Base-by-base conservation (phyloP, 2,329 filamentous ascomycete genomes). In the Verticillium zaregamsianum region DNA sequence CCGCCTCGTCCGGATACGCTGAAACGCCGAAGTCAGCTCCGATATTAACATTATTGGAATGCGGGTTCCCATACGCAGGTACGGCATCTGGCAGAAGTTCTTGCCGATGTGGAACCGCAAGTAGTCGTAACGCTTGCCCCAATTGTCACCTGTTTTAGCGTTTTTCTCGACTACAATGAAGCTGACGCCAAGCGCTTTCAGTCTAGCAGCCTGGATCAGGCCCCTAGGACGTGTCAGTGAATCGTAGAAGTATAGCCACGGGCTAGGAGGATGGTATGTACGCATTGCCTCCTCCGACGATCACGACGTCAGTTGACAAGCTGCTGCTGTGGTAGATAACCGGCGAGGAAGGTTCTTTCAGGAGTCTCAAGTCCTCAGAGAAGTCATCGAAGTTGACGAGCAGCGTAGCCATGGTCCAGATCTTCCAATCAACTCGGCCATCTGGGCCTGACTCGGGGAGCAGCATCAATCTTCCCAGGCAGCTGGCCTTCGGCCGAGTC, bases 41-140 rank as follows among this genome's bases (percentile, higher is more conserved):
- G 57, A 15, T 35, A 60, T 55, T 23, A 20, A 60, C 15, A 23
- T 23, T 3, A 4, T 3, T 7, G 17, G 17, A 49, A 11, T 14
- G 20, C 9, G 0, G 45, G 45, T 12, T 7, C 12, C 3, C 45
- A 23, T 14, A 49, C 45, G 45, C 33, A 75, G 64, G 55, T 72
- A 79, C 0, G 77, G 76, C 59, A 75, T 62, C 25, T 77, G 70
- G 59, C 72, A 75, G 39, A 66, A 68, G 0, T 72, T 68, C 0
- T 74, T 77, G 5, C 73, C 72, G 2, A 78, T 64, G 59, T 80
- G 78, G 45, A 80, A 76, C n/a, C 66, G 64, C 60, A 77, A 37
- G 55, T 64, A 72, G 58, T 79, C 76, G 57, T 79, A 79, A 2
- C 77, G 71, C 3, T 67, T 61, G 0, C 67, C 66, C 77, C 77